A percentile compares a stretch with the other conserved stretches of the same genome.
Conservation (phyloP, 164 flowering plant genomes). For the Platanus orientalis region DNA sequence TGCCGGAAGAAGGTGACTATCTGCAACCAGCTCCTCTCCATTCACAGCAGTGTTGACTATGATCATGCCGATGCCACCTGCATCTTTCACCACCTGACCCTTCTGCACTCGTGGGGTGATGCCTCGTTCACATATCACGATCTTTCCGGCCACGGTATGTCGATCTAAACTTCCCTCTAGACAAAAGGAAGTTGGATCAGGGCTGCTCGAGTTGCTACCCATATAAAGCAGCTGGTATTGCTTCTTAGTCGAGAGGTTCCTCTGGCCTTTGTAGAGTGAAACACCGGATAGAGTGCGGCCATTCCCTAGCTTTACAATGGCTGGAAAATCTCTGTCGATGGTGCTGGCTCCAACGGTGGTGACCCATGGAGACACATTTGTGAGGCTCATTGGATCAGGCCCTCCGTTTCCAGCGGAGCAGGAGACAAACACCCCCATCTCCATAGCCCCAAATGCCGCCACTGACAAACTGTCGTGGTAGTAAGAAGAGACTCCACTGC, state of each 20-base stretch:
- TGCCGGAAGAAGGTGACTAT: conserved; percentile 32
- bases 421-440: conserved; percentile 80
- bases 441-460: conserved; percentile 85
- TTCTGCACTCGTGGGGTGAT: conserved; percentile 26
- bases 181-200: conserved; percentile 65
- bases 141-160: conserved; percentile 31
- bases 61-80: conserved; percentile 44
- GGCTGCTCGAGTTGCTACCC: conserved; percentile 56
- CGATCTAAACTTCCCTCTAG: conserved; percentile 44
- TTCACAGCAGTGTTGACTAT: conserved; percentile 24
- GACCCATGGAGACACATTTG: conserved; percentile 86
- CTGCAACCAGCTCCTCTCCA: conserved; percentile 33
- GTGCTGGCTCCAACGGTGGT: conserved; percentile 92
- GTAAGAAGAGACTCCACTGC: conserved; percentile 66
- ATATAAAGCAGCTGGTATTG: conserved; percentile 58
- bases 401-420: conserved; percentile 95
- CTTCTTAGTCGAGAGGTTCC: conserved; percentile 25
- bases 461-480: conserved; percentile 56
- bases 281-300: conserved; percentile 42
- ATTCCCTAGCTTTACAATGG: conserved; percentile 50
- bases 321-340: conserved; percentile 82
- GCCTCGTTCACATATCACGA: conserved; percentile 46
- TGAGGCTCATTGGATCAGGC: conserved; percentile 62
- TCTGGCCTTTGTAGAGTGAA: conserved; percentile 69
- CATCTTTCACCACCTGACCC: conserved; percentile 38